phyloP scores from a whole-genome alignment of 106 monocot genomes.

The Acorus gramineus region DNA sequence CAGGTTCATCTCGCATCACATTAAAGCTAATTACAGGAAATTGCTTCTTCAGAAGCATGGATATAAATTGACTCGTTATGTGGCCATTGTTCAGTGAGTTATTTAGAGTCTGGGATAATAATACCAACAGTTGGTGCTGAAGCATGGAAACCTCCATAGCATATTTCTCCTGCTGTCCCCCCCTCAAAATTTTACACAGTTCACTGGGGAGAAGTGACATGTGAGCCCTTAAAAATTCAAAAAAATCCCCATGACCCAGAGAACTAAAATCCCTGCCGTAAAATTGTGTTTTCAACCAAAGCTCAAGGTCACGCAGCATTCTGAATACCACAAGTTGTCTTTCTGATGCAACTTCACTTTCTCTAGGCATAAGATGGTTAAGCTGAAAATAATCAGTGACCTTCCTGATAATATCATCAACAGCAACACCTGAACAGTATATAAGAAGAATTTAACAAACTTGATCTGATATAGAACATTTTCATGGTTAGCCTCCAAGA shows the following conservation, averaged over 20 bases:
- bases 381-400: slow-evolving; percentile 19
- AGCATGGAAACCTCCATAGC: slow-evolving; percentile 27
- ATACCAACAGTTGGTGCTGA: slow-evolving; percentile 44
- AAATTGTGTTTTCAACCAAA: slow-evolving; percentile 60
- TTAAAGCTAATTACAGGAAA: slow-evolving; percentile 65
- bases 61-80: slow-evolving; percentile 25
- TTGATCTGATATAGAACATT: not conserved
- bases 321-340: slow-evolving; percentile 14
- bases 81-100: slow-evolving; percentile 20
- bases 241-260: slow-evolving; percentile 75
- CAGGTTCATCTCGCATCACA: slow-evolving; percentile 29
- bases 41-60: slow-evolving; percentile 58
- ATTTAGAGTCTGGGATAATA: slow-evolving; percentile 49
- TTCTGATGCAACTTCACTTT: slow-evolving; percentile 7
- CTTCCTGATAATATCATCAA: slow-evolving; percentile 49
- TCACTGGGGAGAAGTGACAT: slow-evolving; percentile 32
- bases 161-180: slow-evolving; percentile 9
- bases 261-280: slow-evolving; percentile 51
- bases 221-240: slow-evolving; percentile 56
- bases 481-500: too few species aligned
- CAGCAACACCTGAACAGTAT: slow-evolving; percentile 32
- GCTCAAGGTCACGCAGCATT: slow-evolving; percentile 46
- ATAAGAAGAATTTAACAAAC: not conserved
- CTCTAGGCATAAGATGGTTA: not conserved
- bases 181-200: slow-evolving; percentile 21